These are phyloP conservation scores for Cladophialophora carrionii DNA, from an alignment of 2,329 filamentous ascomycete genomes.

Conservation along the genomic window DNA sequence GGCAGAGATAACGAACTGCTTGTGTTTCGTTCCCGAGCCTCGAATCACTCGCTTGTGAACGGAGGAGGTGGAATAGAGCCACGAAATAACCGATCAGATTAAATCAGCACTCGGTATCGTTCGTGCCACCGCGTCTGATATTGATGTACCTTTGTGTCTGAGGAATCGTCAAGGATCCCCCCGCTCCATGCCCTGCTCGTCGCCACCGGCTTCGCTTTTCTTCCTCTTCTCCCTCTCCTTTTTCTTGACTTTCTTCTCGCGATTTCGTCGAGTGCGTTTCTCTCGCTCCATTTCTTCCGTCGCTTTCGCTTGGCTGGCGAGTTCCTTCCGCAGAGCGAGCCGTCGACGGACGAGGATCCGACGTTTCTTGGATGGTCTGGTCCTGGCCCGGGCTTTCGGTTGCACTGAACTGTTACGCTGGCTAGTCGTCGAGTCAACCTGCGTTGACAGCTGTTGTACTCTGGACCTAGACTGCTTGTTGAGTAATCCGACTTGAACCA, in stretches of 20 bases:
- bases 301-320: constrained; percentile 23
- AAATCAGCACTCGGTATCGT: neutral
- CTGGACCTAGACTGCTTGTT: neutral
- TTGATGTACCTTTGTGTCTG: neutral
- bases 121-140: neutral
- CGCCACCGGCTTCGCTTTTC: constrained; percentile 15
- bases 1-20: neutral
- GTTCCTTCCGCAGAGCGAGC: constrained; percentile 20
- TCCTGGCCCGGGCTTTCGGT: neutral
- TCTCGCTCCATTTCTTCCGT: constrained; percentile 33
- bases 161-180: neutral
- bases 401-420: neutral
- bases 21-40: neutral
- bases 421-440: neutral
- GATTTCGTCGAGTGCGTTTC: constrained; percentile 35
- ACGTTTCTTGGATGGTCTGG: constrained; percentile 35
- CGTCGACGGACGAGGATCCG: constrained; percentile 33
- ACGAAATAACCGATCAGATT: neutral
- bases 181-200: neutral
- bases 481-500: constrained; percentile 25
- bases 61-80: no score
- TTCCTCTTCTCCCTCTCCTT: constrained; percentile 33
- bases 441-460: neutral
- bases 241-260: constrained; percentile 38
- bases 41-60: neutral